Evolutionary conservation across 257 asterid species (phyloP).

Genomic region (Oldenlandia corymbosa): DNA sequence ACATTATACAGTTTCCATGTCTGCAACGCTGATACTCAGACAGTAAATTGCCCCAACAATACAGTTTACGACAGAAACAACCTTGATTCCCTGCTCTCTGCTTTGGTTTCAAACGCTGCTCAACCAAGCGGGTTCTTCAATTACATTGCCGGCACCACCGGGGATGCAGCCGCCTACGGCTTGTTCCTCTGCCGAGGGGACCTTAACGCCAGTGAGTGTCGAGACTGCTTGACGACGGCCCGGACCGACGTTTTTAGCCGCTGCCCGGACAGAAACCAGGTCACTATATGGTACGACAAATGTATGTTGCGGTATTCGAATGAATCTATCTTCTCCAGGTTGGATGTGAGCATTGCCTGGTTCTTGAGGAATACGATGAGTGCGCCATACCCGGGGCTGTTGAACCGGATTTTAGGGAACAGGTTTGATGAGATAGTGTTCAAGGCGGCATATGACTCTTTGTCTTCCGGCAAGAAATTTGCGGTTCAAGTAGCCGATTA

Average conservation of each 20-base stretch:
- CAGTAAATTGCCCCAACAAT: background rate
- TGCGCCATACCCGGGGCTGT: background rate
- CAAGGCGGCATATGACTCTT: background rate
- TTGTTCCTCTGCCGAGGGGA: slow-evolving; percentile 29
- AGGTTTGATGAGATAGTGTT: background rate
- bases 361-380: accelerated
- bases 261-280: slow-evolving; percentile 7
- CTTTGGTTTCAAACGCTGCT: slow-evolving; percentile 15
- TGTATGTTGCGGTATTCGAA: slow-evolving; percentile 22
- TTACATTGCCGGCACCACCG: slow-evolving; percentile 11
- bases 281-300: slow-evolving; percentile 10
- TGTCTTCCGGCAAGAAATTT: slow-evolving; percentile 6
- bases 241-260: background rate
- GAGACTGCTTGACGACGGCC: slow-evolving; percentile 9
- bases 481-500: background rate
- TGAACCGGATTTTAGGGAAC: background rate
- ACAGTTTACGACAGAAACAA: slow-evolving; percentile 3
- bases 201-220: background rate
- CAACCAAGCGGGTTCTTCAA: slow-evolving; percentile 11
- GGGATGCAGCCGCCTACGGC: slow-evolving; percentile 4
- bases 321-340: background rate
- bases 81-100: slow-evolving; percentile 13
- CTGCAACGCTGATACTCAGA: background rate
- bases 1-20: background rate
- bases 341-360: background rate